phyloP scores from a whole-genome alignment of 2,329 filamentous ascomycete genomes.

The Ophiognomonia clavigignenti-juglandacearum region DNA sequence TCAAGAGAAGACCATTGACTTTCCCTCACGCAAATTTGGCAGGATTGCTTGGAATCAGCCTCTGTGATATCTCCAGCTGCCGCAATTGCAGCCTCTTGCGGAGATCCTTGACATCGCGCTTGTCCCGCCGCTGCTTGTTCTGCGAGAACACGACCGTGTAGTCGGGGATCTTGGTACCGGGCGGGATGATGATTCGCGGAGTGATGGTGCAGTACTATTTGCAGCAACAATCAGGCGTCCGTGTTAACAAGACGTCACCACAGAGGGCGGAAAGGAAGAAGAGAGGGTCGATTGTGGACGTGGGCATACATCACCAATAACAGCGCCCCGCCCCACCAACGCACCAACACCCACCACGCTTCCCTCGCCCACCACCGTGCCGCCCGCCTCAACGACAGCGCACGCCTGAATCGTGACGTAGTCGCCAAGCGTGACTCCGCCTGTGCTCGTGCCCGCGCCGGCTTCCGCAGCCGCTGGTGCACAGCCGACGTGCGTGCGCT shows the following conservation, averaged over 20 bases:
- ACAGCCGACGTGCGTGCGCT: slow-evolving; percentile 56
- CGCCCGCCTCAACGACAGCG: slow-evolving; percentile 56
- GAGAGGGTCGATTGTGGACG: too few species aligned
- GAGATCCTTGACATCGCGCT: slow-evolving; percentile 55
- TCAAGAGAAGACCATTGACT: too few species aligned
- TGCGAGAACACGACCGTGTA: slow-evolving; percentile 66
- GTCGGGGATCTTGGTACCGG: slow-evolving; percentile 57
- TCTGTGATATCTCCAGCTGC: slow-evolving; percentile 63
- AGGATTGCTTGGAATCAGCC: slow-evolving; percentile 61
- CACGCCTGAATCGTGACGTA: slow-evolving; percentile 59
- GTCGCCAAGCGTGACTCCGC: slow-evolving; percentile 54
- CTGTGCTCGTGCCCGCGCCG: slow-evolving; percentile 18
- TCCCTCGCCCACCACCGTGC: slow-evolving; percentile 57
- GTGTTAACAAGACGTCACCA: too few species aligned
- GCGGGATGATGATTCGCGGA: slow-evolving; percentile 53
- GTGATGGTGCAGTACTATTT: slow-evolving; percentile 62
- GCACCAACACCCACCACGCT: slow-evolving; percentile 55
- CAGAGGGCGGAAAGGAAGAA: slow-evolving; percentile 4
- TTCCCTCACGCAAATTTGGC: slow-evolving; percentile 39
- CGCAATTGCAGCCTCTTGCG: slow-evolving; percentile 60
- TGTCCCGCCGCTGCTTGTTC: slow-evolving; percentile 53
- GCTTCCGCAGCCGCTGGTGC: slow-evolving; percentile 24
- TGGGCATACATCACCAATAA: slow-evolving; percentile 54
- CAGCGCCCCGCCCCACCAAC: slow-evolving; percentile 54
- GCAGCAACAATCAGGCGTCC: slow-evolving; percentile 21